Evolutionary conservation across 1,284 basidiomycete genomes (phyloP), one percentile per base, ranked within the genome.

Genomic region (Ustilago xerochloae): DNA sequence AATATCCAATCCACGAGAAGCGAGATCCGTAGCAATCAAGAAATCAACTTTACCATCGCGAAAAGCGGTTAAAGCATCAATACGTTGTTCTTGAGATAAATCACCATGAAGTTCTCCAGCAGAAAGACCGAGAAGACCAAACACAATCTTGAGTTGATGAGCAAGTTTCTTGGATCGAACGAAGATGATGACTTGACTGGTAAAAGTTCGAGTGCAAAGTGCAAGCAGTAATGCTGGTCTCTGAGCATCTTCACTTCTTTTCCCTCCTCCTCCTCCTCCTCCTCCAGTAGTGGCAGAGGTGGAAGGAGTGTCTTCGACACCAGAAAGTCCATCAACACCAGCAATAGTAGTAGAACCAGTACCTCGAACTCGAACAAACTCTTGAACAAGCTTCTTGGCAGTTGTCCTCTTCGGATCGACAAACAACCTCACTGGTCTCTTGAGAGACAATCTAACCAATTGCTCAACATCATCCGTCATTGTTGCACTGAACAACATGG

Each of bases 161-260:
- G 95, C 96, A 8, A 93, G 95, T 88, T 96, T 96, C 88, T 98
- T 99, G 86, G 97, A 94, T 85, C 98, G 98, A 86, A 97, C 94
- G 86, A 99, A 99, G 22, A 96, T 92, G 78, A 99, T 99, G 81
- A 97, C 97, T 4, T 97, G 97, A 29, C 94, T 90, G 35, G 90
- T 86, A 85, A 91, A 93, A 57, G 89, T 88, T 70, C 89, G 91
- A 85, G 94, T 93, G 85, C 99, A 90, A 74, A 98, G 93, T 78
- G 97, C 94, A 79, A 96, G 86, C 81, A 99, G 86, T 38, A 91
- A 89, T 69, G 91, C 92, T 91, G 93, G 96, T 87, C 94, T 96
- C 89, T 94, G 94, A 81, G 97, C 95, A 79, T 97, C 96, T 80
- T 92, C 91, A 61, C 85, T 89, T 29, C 47, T 67, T 49, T 36